Percentiles rank a stretch among this genome's conserved stretches.
Evolutionary conservation across 2,329 filamentous ascomycete species (phyloP).

Genomic region (Talaromyces atroroseus): DNA sequence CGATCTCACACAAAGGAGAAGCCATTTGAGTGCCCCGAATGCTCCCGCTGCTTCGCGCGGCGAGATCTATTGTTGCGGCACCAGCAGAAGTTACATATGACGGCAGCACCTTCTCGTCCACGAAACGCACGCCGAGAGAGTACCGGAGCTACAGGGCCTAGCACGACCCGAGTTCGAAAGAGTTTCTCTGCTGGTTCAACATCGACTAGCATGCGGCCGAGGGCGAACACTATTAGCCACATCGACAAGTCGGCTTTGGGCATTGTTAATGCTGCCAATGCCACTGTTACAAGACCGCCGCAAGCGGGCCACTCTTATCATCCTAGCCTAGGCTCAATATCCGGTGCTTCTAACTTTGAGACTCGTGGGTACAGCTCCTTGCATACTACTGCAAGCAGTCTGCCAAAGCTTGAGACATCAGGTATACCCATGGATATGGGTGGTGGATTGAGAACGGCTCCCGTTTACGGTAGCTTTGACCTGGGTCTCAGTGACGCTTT

Average conservation of each 20-base stretch:
- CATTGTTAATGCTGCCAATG: conserved; percentile 41
- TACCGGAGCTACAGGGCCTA: conserved; percentile 59
- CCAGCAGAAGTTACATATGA: conserved; percentile 97
- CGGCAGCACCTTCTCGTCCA: conserved; percentile 78
- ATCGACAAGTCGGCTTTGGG: conserved; percentile 73
- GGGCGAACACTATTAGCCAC: conserved; percentile 95
- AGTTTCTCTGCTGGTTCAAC: conserved; percentile 68
- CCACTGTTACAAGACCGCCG: conserved; percentile 21
- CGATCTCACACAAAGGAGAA: conserved; percentile 98
- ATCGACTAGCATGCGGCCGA: conserved; percentile 65
- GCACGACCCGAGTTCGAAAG: conserved; percentile 74
- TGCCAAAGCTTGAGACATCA: conserved; percentile 80
- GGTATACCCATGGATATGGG: conserved; percentile 61
- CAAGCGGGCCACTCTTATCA: conserved; percentile 59
- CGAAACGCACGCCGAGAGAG: conserved; percentile 82
- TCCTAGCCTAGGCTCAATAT: conserved; percentile 65
- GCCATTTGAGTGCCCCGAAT: conserved; percentile 95
- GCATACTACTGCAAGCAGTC: conserved; percentile 54
- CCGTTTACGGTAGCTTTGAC: conserved; percentile 62
- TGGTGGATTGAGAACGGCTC: conserved; percentile 72
- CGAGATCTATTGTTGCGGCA: conserved; percentile 87
- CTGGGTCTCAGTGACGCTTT: conserved; percentile 66
- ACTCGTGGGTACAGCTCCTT: conserved; percentile 61
- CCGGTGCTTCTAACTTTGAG: conserved; percentile 49
- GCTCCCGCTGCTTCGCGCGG: conserved; percentile 87